These are phyloP conservation scores for Trametes meyenii DNA, from an alignment of 768 basidiomycete genomes.

Conservation along the genomic window DNA sequence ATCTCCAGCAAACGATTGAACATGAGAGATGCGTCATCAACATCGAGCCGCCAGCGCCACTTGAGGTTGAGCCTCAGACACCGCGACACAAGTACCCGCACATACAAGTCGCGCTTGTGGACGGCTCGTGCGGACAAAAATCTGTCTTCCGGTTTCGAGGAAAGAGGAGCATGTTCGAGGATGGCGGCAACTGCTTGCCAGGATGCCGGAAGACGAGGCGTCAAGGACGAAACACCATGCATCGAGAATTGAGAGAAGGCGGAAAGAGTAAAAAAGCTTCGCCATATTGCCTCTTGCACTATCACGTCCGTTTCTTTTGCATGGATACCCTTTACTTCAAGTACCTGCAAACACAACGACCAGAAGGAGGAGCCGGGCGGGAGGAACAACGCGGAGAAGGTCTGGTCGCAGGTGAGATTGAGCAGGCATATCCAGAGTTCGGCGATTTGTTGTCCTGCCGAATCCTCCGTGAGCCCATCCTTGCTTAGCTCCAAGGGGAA, in stretches of 20 bases:
- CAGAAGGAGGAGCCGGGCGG: slow-evolving; percentile 42
- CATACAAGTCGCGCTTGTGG: slow-evolving; percentile 67
- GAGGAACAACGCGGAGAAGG: slow-evolving; percentile 9
- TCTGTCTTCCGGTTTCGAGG: slow-evolving; percentile 49
- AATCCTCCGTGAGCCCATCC: slow-evolving; percentile 38
- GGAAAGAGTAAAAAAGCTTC: slow-evolving; percentile 65
- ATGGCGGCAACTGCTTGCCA: slow-evolving; percentile 71
- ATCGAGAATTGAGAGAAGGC: slow-evolving; percentile 79
- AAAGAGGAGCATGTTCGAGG: slow-evolving; percentile 60
- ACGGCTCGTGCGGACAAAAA: slow-evolving; percentile 41
- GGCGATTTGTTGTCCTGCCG: slow-evolving; percentile 39
- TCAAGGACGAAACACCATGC: slow-evolving; percentile 47
- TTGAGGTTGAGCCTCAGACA: slow-evolving; percentile 71
- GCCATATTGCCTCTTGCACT: slow-evolving; percentile 74
- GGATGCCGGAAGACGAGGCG: slow-evolving; percentile 48
- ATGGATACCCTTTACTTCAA: slow-evolving; percentile 19
- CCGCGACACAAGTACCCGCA: slow-evolving; percentile 67
- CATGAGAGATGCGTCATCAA: slow-evolving; percentile 54
- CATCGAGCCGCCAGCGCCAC: slow-evolving; percentile 78
- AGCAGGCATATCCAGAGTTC: slow-evolving; percentile 80
- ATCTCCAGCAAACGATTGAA: slow-evolving; percentile 69
- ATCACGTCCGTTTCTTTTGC: slow-evolving; percentile 39
- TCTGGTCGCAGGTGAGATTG: slow-evolving; percentile 43
- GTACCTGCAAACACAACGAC: slow-evolving; percentile 35
- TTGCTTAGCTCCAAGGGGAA: slow-evolving; percentile 39